These are phyloP conservation scores for Raphidocelis subcapitata DNA, from an alignment of 139 green algal genomes.

Conservation along the genomic window DNA sequence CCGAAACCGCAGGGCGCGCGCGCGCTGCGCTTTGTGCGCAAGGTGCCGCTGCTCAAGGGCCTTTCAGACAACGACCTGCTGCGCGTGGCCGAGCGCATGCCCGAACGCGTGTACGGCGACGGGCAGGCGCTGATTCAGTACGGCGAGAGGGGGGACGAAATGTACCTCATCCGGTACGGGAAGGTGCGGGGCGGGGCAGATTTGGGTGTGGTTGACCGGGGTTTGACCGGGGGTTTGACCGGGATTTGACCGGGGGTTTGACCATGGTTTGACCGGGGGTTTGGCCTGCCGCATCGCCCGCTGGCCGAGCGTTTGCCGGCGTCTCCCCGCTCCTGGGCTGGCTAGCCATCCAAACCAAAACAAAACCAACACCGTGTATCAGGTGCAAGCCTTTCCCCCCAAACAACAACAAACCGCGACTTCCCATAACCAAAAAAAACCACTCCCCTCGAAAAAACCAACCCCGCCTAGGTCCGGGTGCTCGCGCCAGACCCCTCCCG, in stretches of 20 bases:
- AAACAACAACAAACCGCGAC: no score
- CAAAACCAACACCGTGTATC: not conserved
- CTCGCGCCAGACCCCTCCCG: constrained; percentile 55
- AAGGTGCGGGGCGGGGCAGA: constrained; percentile 48
- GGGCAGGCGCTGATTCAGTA: constrained; percentile 63
- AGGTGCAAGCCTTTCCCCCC: no score
- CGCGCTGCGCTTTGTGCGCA: constrained; percentile 69
- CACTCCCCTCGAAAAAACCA: not conserved
- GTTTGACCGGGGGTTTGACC: no score
- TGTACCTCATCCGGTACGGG: constrained; percentile 75
- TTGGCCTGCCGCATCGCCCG: no score
- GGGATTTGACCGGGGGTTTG: no score
- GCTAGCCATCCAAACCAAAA: no score
- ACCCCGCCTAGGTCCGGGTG: constrained; percentile 60
- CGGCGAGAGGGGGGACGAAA: constrained; percentile 64
- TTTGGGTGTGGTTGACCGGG: no score
- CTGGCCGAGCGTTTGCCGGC: no score
- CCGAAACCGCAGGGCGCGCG: no score
- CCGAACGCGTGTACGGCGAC: constrained; percentile 59
- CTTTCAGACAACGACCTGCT: constrained; percentile 74
- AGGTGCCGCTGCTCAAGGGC: constrained; percentile 75
- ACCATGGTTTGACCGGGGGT: no score
- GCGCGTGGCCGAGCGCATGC: constrained; percentile 50
- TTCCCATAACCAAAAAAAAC: no score
- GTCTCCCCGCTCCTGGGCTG: no score